These are phyloP conservation scores for Rhodomyrtus psidioides DNA, from an alignment of 441 rosid species.

Conservation along the genomic window DNA sequence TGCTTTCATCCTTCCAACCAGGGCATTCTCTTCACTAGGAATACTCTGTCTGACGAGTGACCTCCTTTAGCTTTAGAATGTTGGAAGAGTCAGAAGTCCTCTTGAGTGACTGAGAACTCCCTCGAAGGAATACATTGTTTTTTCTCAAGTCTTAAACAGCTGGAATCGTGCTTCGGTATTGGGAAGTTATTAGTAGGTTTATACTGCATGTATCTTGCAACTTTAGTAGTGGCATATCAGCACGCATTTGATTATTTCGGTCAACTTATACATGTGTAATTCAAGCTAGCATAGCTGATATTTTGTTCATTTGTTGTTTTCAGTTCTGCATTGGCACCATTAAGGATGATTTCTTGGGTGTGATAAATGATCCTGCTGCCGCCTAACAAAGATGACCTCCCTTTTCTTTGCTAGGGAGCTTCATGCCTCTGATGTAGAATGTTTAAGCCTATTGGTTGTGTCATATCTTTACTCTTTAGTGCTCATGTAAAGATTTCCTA, in stretches of 20 bases:
- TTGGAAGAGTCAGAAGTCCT: no score
- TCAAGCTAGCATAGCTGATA: background rate
- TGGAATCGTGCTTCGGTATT: no score
- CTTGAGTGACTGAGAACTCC: no score
- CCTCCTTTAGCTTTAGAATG: no score
- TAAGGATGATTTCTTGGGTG: conserved; percentile 93
- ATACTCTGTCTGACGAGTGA: no score
- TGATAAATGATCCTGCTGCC: conserved; percentile 80
- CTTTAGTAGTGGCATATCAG: background rate
- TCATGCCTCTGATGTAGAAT: background rate
- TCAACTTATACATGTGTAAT: background rate
- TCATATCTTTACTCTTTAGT: background rate
- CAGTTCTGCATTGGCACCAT: conserved; percentile 98
- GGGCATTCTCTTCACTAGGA: background rate
- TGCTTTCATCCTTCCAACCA: background rate
- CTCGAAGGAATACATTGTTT: no score
- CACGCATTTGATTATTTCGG: background rate
- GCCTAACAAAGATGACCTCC: conserved; percentile 15
- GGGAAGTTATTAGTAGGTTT: no score
- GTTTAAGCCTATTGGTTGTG: background rate
- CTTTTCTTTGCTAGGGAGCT: background rate
- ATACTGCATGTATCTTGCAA: no score
- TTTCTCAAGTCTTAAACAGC: no score
- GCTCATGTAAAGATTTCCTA: background rate
- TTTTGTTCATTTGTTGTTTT: conserved; percentile 3